Percentiles rank a stretch among this genome's conserved stretches.
Evolutionary conservation across 495 filamentous ascomycete genomes (phyloP).

Genomic region (Glarea lozoyensis): DNA sequence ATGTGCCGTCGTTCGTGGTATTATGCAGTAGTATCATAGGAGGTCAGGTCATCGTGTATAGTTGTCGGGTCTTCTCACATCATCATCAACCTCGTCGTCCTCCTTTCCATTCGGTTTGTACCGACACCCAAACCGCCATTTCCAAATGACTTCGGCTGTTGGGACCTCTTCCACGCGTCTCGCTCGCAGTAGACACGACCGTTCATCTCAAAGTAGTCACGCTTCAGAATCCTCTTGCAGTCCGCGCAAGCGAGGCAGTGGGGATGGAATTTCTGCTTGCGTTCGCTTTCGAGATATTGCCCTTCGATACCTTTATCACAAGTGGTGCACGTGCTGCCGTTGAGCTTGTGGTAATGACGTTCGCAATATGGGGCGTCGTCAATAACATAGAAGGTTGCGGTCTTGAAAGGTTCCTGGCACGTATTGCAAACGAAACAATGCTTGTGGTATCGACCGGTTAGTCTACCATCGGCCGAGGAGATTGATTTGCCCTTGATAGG

Average conservation of each 20-base stretch:
- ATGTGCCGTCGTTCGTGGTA: too few species aligned
- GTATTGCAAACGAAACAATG: slow-evolving; percentile 87
- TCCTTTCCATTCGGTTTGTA: slow-evolving; percentile 51
- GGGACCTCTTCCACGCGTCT: slow-evolving; percentile 62
- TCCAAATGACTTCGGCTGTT: slow-evolving; percentile 26
- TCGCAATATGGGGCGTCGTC: slow-evolving; percentile 84
- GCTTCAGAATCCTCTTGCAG: slow-evolving; percentile 47
- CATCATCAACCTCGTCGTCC: slow-evolving; percentile 83
- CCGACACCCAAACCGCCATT: slow-evolving; percentile 19
- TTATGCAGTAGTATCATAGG: too few species aligned
- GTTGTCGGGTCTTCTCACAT: too few species aligned
- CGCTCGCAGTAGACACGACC: slow-evolving; percentile 67
- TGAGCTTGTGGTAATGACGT: slow-evolving; percentile 86
- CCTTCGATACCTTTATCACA: slow-evolving; percentile 89
- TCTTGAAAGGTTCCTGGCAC: slow-evolving; percentile 73
- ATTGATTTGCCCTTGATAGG: slow-evolving; percentile 85
- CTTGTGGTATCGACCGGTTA: slow-evolving; percentile 91
- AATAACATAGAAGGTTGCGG: slow-evolving; percentile 87
- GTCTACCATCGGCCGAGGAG: slow-evolving; percentile 83
- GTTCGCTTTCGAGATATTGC: slow-evolving; percentile 82
- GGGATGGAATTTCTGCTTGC: slow-evolving; percentile 73
- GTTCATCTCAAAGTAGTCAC: slow-evolving; percentile 53
- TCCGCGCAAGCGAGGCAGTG: slow-evolving; percentile 74
- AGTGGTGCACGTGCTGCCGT: slow-evolving; percentile 69
- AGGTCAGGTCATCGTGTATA: too few species aligned